Conservation (phyloP, 345 rosid species). For the Euphorbia tirucalli region DNA sequence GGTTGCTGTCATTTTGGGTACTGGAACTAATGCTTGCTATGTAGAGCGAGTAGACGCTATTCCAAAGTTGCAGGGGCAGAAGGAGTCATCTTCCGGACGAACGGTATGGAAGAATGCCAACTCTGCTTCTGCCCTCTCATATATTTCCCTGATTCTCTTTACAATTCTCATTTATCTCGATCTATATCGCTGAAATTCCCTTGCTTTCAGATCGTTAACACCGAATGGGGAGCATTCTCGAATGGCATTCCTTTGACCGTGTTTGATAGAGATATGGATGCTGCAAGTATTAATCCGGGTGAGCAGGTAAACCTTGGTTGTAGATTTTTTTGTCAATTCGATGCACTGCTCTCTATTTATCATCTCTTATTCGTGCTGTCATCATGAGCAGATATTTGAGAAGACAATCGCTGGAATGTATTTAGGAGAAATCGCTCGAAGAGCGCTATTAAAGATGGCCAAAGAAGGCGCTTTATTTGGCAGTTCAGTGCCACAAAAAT, state of each 20-base stretch:
- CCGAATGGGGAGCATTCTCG: constrained; percentile 91
- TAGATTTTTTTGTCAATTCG: neutral
- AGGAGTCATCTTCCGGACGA: constrained; percentile 42
- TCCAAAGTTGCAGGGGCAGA: constrained; percentile 49
- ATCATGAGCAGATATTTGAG: constrained; percentile 59
- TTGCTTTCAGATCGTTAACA: constrained; percentile 60
- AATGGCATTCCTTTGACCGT: constrained; percentile 62
- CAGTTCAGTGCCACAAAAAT: constrained; percentile 38
- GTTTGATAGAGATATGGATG: constrained; percentile 75
- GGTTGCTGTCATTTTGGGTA: constrained; percentile 90
- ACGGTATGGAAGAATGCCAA: constrained; percentile 38
- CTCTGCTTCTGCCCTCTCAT: too few relatives aligned
- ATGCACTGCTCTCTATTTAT: neutral
- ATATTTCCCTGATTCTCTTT: too few relatives aligned
- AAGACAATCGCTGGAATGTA: constrained; percentile 95
- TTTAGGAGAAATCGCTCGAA: constrained; percentile 79
- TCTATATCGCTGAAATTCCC: constrained; percentile 9
- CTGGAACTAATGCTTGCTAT: constrained; percentile 92
- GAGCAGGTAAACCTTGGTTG: constrained; percentile 60
- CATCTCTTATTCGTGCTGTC: neutral
- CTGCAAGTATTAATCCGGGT: constrained; percentile 68
- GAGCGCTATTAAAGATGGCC: constrained; percentile 59
- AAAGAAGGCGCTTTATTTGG: constrained; percentile 59
- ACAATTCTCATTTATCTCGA: too few relatives aligned
- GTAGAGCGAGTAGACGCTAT: constrained; percentile 62